Conservation (phyloP, 805 yeast genomes). For the Metschnikowia peoriensis region DNA sequence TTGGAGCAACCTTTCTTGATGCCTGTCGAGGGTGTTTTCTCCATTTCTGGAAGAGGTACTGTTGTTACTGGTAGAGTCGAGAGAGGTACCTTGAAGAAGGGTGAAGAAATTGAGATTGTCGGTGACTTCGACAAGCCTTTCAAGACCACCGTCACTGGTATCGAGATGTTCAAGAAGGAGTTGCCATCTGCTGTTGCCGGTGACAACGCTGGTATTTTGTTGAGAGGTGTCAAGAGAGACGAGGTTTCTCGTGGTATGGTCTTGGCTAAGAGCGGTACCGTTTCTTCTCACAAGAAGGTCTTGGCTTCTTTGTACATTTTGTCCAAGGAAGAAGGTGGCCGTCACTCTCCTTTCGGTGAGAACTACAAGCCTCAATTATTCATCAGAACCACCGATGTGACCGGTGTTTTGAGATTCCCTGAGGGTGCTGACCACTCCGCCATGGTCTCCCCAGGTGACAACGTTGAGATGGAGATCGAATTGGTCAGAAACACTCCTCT, state of each 20-base stretch:
- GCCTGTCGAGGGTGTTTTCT: slow-evolving; percentile 97
- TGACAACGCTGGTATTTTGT: slow-evolving; percentile 96
- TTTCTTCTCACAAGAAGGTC: slow-evolving; percentile 90
- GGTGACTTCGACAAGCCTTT: slow-evolving; percentile 84
- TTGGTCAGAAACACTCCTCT: slow-evolving; percentile 88
- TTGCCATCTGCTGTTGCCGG: slow-evolving; percentile 98
- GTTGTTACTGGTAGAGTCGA: slow-evolving; percentile 99
- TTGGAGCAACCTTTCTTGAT: slow-evolving; percentile 93
- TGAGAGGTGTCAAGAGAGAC: slow-evolving; percentile 98
- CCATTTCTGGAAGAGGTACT: slow-evolving; percentile 99
- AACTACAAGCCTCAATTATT: slow-evolving; percentile 98
- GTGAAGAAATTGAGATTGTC: slow-evolving; percentile 97
- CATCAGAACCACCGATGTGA: slow-evolving; percentile 94
- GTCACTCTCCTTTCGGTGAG: slow-evolving; percentile 95
- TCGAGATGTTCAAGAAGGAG: slow-evolving; percentile 99
- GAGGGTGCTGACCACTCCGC: slow-evolving; percentile 76
- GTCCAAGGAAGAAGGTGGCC: slow-evolving; percentile 98
- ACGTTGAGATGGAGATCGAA: slow-evolving; percentile 91
- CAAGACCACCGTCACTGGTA: slow-evolving; percentile 96
- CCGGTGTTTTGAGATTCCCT: slow-evolving; percentile 89
- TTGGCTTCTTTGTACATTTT: slow-evolving; percentile 90
- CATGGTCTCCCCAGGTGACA: slow-evolving; percentile 98
- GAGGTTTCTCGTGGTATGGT: slow-evolving; percentile 98
- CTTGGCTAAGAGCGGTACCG: slow-evolving; percentile 86
- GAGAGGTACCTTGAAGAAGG: slow-evolving; percentile 96